Base-by-base conservation (phyloP, 345 rosid genomes). In the Draba incana region DNA sequence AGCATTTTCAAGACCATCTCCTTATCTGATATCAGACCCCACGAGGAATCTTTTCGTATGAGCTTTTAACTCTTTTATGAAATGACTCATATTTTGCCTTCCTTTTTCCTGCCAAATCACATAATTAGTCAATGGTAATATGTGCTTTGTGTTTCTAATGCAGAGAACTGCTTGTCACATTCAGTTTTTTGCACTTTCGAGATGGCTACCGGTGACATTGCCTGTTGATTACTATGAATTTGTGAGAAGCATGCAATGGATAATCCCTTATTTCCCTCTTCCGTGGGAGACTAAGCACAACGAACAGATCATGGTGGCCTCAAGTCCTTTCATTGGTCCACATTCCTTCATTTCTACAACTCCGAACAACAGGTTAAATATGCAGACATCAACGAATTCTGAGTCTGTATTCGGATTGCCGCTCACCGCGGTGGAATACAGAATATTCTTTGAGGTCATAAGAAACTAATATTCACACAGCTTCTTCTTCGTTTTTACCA, bases 91-190 rank as follows among this genome's bases (percentile, higher is more conserved):
- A 56, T 52, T n/a, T 57, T 44, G 24, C 25, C 1, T 48, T 48
- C 9, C 12, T 43, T 10, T 57, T 51, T 10, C 59, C 2, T 50
- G 35, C 0, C 30, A 3, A 2, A 8, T 10, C 41, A 72, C 3
- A 56, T 47, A 16, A 31, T 6, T 73, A 71, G 62, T 14, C 14
- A 14, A 23, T 25, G 27, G 15, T 27, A 42, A 37, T 50, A 20
- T 39, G 16, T 70, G 15, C 0, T 62, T 27, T 68, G 38, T 68
- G 50, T 30, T 14, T 65, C 23, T 39, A 47, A 30, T 57, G 62
- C 90, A 93, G 97, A 90, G 92, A 84, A 82, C 76, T 51, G 92
- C 86, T 12, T 85, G 92, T 80, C 68, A 88, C 88, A 81, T 93
- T 79, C 98, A 93, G 81, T 83, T 90, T 47, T 93, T 93, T 68